Evolutionary conservation across 2,329 filamentous ascomycete genomes (phyloP), one percentile per base, ranked within the genome.

Genomic region (Pestalotiopsis fici): DNA sequence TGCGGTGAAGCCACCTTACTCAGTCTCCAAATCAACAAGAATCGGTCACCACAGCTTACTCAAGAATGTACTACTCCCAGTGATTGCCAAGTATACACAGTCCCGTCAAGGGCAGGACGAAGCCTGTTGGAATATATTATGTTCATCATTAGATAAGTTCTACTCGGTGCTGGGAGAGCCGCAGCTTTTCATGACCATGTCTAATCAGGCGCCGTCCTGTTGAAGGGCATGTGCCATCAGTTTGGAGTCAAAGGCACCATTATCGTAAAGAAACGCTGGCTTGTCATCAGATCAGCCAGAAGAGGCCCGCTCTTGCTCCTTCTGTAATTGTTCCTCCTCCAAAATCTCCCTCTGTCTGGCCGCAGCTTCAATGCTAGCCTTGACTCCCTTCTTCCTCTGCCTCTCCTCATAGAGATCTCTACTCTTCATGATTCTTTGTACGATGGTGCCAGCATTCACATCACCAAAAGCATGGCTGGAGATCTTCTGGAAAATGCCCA

Each of bases 401-500:
- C 96, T 86, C 74, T 94, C 96, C 82, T 98, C 95, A 79, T 98
- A 99, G 76, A 93, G 87, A 68, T 91, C 91, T 39, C 95, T 87
- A 74, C 93, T 95, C 79, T 90, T 92, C 85, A 98, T 85, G 77
- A 99, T 99, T 37, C 96, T 86, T 72, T 92, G 88, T 60, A 99
- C 95, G 73, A 99, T 98, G 73, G 96, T 91, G 3, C 91, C 94
- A 0, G 95, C 94, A 79, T 98, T 98, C 70, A 98, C 94, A 69
- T 94, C 87, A 71, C 93, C 87, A 78, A 95, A 99, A 23, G 88
- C 85, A 80, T 99, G 96, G 64, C 84, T 80, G 12, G 88, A 87
- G 55, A 97, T 90, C 77, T 97, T 89, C 54, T 85, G 87, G 83
- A 97, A 97, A 76, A 99, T 94, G 39, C 91, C 91, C 84, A 97